Evolutionary conservation across 2,329 filamentous ascomycete species (phyloP).

Genomic region (Boeremia lycopersici): DNA sequence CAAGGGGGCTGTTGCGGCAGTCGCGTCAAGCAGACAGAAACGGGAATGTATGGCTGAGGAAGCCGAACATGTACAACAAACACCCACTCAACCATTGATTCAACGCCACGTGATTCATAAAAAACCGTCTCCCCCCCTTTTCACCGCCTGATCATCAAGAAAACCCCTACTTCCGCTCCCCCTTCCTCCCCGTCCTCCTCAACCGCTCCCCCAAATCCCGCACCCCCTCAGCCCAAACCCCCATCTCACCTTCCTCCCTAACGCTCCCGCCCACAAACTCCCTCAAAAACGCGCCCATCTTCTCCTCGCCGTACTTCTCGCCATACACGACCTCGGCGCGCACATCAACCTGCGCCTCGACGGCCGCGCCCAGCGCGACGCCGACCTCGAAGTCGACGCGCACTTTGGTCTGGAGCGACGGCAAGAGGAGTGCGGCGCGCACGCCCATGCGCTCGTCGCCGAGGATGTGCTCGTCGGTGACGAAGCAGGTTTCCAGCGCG

Average conservation of each 20-base stretch:
- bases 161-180: constrained; percentile 45
- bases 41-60: no score
- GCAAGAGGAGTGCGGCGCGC: constrained; percentile 66
- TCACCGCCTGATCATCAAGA: no score
- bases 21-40: no score
- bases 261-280: constrained; percentile 54
- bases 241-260: constrained; percentile 35
- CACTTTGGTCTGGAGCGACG: constrained; percentile 70
- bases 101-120: no score
- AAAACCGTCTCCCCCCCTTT: no score
- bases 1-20: no score
- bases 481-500: constrained; percentile 67
- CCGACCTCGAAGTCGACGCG: constrained; percentile 65
- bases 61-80: no score
- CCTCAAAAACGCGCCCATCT: constrained; percentile 74
- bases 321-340: constrained; percentile 73
- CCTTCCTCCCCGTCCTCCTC: constrained; percentile 53
- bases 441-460: constrained; percentile 70
- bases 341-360: constrained; percentile 62
- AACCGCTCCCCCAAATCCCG: constrained; percentile 52
- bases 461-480: constrained; percentile 67
- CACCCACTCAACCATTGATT: no score
- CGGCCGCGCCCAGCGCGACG: constrained; percentile 51
- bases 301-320: constrained; percentile 75
- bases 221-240: constrained; percentile 53